Conservation (phyloP, 78 protist genomes). For the Neovahlkampfia damariscottae region DNA sequence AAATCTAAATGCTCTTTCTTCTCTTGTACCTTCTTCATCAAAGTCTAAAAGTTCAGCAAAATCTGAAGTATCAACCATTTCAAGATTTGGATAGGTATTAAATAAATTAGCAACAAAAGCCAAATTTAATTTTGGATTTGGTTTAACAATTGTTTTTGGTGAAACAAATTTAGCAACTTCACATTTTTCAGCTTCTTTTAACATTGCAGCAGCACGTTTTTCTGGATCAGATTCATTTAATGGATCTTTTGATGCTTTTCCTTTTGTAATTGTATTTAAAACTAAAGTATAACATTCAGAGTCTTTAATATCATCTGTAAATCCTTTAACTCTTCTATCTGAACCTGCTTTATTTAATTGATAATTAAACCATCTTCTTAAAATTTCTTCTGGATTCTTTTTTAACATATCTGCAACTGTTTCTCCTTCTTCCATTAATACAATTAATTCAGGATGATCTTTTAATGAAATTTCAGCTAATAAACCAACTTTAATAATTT, state of each 20-base stretch:
- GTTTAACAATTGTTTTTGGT: constrained; percentile 64
- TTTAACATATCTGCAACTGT: constrained; percentile 60
- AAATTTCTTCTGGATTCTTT: constrained; percentile 73
- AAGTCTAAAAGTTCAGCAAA: constrained; percentile 21
- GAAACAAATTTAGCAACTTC: constrained; percentile 60
- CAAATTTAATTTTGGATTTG: constrained; percentile 75
- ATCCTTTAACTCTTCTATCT: constrained; percentile 67
- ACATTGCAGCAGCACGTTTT: constrained; percentile 65
- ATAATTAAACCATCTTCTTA: constrained; percentile 91
- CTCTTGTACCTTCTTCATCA: constrained; percentile 71
- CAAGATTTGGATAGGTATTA: constrained; percentile 79
- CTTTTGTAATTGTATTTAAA: constrained; percentile 61
- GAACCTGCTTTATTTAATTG: constrained; percentile 73
- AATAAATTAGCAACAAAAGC: constrained; percentile 90
- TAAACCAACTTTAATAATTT: constrained; percentile 76
- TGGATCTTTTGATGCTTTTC: constrained; percentile 35
- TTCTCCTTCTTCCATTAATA: constrained; percentile 81
- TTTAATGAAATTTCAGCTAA: constrained; percentile 59
- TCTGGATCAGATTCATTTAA: constrained; percentile 26
- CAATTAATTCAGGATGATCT: constrained; percentile 76
- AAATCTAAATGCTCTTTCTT: constrained; percentile 75
- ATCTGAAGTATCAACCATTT: constrained; percentile 19
- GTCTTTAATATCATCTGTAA: constrained; percentile 64
- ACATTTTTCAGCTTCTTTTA: constrained; percentile 71
- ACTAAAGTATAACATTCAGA: constrained; percentile 69